Evolutionary conservation across 805 yeast species (phyloP), one percentile per base, ranked within the genome.

Genomic region (Yarrowia hollandica): DNA sequence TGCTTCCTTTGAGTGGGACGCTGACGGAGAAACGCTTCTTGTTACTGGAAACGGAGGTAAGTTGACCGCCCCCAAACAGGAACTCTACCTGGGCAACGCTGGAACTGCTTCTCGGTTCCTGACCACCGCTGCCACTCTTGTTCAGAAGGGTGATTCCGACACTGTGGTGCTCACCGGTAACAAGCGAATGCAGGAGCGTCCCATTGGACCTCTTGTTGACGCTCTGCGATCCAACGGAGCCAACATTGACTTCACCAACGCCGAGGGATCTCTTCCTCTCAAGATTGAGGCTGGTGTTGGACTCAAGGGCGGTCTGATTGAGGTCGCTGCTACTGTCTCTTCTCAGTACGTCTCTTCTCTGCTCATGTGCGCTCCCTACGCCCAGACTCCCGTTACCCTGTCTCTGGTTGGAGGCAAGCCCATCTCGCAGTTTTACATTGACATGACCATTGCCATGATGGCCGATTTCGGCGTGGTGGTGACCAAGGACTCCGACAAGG

Each of bases 391-490:
- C 6, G 96, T 92, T 26, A 90, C 96, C 8, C 80, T 94, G 69
- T 75, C 92, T 8, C 79, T 94, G 62, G 91, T 88, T 18, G 99
- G 98, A 28, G 99, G 99, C 35, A 91, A 91, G 72, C 99, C 99
- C 64, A 89, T 94, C 62, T 92, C 98, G 12, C 95, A 90, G 71
- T 79, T 92, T 65, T 94, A 94, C 78, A 90, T 94, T 64, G 97
- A 91, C 69, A 94, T 94, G 99, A 94, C 99, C 3, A 87, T 91
- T 63, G 84, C 85, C 59, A 88, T 94, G 96, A 94, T 94, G 99
- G 82, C 80, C 50, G 78, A 86, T 18, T 94, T 94, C 70, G 98
- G 99, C 60, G 78, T 94, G 54, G 71, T 74, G 14, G 99, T 94
- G 9, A 77, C 79, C 30, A 81, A 80, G 64, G 86, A 95, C 4